A percentile compares a stretch with the other conserved stretches of the same genome.
These are phyloP conservation scores for Clonostachys solani DNA, from an alignment of 2,329 filamentous ascomycete species.

Conservation along the genomic window DNA sequence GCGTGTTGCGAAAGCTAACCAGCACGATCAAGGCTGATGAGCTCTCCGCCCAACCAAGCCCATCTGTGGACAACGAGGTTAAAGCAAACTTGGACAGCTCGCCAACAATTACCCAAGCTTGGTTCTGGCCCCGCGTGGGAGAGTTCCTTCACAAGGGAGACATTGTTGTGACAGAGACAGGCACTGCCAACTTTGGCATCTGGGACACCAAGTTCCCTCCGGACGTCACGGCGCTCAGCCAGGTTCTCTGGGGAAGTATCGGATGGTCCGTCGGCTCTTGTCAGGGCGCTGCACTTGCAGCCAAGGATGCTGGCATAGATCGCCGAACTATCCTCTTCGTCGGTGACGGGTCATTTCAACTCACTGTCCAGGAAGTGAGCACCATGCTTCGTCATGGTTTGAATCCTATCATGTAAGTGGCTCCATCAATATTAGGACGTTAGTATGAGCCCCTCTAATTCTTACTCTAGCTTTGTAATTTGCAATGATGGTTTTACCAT, in stretches of 20 bases:
- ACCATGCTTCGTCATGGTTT: conserved; percentile 76
- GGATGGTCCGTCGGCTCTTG: conserved; percentile 56
- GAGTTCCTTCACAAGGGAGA: conserved; percentile 70
- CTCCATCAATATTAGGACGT: not conserved
- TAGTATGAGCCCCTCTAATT: conserved; percentile 6
- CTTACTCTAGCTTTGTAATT: conserved; percentile 62
- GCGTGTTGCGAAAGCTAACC: conserved; percentile 69
- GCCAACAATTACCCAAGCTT: conserved; percentile 59
- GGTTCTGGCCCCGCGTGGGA: conserved; percentile 74
- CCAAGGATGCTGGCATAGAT: conserved; percentile 56
- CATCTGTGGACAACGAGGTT: conserved; percentile 49
- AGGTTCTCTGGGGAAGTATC: conserved; percentile 70
- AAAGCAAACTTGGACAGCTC: conserved; percentile 29
- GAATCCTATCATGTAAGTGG: conserved; percentile 69
- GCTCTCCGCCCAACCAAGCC: conserved; percentile 50
- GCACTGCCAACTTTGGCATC: conserved; percentile 84
- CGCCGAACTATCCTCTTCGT: conserved; percentile 77
- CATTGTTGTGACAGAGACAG: conserved; percentile 81
- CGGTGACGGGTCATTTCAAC: conserved; percentile 84
- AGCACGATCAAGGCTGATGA: conserved; percentile 51
- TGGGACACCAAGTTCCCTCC: conserved; percentile 79
- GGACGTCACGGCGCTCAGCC: conserved; percentile 74
- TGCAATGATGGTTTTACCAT: conserved; percentile 90
- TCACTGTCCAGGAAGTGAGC: conserved; percentile 79
- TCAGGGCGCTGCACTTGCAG: conserved; percentile 68